A percentile compares a stretch with the other conserved stretches of the same genome.
Evolutionary conservation across 2,329 filamentous ascomycete genomes (phyloP).

Genomic region (Myotisia sp.): DNA sequence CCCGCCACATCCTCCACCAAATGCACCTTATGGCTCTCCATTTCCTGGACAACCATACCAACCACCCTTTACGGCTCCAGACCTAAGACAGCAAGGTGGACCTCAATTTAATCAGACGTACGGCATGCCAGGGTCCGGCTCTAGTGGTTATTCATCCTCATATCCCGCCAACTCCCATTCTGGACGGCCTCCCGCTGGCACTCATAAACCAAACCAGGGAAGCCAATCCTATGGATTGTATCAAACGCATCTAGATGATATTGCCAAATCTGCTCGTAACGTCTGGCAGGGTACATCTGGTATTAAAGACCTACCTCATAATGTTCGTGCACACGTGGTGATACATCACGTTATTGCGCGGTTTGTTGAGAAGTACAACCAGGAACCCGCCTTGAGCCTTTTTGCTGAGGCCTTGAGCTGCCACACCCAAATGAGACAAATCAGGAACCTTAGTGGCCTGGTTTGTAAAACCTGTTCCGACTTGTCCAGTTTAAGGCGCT

Average conservation of each 20-base stretch:
- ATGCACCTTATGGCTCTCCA: slow-evolving; percentile 15
- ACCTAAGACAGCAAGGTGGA: slow-evolving; percentile 12
- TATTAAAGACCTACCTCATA: slow-evolving; percentile 47
- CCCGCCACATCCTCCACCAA: slow-evolving; percentile 12
- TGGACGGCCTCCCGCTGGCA: slow-evolving; percentile 6
- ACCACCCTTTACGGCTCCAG: slow-evolving; percentile 13
- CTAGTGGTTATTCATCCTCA: slow-evolving; percentile 8
- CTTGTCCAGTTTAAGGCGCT: slow-evolving; percentile 7
- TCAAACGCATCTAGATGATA: slow-evolving; percentile 36
- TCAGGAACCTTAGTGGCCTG: slow-evolving; percentile 42
- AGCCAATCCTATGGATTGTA: slow-evolving; percentile 31
- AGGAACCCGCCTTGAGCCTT: slow-evolving; percentile 43
- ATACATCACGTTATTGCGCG: slow-evolving; percentile 48
- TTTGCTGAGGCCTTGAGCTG: slow-evolving; percentile 47
- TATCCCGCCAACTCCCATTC: slow-evolving; percentile 7
- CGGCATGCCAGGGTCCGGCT: slow-evolving; percentile 11
- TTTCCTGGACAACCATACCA: slow-evolving; percentile 15
- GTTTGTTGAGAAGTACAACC: slow-evolving; percentile 44
- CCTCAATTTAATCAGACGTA: slow-evolving; percentile 12
- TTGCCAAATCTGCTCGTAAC: slow-evolving; percentile 43
- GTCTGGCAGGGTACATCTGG: slow-evolving; percentile 49
- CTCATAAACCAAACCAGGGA: slow-evolving; percentile 11
- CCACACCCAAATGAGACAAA: slow-evolving; percentile 42
- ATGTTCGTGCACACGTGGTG: slow-evolving; percentile 48
- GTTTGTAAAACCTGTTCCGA: slow-evolving; percentile 40